Percentiles rank a stretch among this genome's conserved stretches.
Evolutionary conservation across 2,329 filamentous ascomycete genomes (phyloP).

Genomic region (Trichophyton schoenleinii): DNA sequence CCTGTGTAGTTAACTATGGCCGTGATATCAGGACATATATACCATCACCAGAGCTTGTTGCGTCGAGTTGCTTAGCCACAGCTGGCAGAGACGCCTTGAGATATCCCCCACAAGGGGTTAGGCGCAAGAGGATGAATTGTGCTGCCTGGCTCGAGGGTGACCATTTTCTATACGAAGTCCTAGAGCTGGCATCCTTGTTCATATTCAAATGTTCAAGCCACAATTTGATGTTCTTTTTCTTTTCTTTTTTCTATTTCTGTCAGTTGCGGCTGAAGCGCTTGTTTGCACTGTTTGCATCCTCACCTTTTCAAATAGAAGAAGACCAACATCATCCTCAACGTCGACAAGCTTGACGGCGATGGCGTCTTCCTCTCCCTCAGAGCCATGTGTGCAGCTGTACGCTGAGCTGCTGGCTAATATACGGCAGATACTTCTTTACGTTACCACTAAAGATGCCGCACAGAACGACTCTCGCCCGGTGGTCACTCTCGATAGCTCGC

Average conservation of each 20-base stretch:
- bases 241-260: neutral
- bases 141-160: neutral
- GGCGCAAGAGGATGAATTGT: neutral
- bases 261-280: neutral
- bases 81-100: neutral
- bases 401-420: conserved; percentile 51
- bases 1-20: too few species aligned
- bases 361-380: neutral
- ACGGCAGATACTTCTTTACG: conserved; percentile 46
- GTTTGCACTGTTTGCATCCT: conserved; percentile 8
- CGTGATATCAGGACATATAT: neutral
- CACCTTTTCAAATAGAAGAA: neutral
- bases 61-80: neutral
- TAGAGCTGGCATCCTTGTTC: neutral
- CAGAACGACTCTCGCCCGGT: conserved; percentile 9
- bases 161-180: neutral
- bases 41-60: neutral
- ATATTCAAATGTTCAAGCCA: neutral
- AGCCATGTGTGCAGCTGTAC: conserved; percentile 35
- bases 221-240: neutral
- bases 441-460: conserved; percentile 29
- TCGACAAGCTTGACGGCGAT: neutral
- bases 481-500: conserved; percentile 25
- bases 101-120: neutral
- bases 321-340: neutral